Evolutionary conservation across 305 asterid genomes (phyloP), one percentile per base, ranked within the genome.

Genomic region (Ilex paraguariensis): DNA sequence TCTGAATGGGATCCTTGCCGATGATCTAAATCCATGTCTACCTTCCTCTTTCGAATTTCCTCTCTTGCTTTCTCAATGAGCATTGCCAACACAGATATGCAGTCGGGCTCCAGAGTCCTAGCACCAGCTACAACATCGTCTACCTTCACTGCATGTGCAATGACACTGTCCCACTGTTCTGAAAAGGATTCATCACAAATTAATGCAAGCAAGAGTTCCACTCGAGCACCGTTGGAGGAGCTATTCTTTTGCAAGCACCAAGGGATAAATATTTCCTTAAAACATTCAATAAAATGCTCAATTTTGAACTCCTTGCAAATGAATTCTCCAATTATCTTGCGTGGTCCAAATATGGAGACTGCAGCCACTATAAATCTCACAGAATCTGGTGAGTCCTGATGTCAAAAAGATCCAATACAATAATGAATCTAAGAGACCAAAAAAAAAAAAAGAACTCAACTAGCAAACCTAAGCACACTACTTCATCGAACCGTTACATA

Each of bases 191-290:
- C 90, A 45, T 76, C 83, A 73, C 77, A 91, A 69, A 94, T 86
- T 63, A 94, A 77, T 31, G 90, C 85, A 14, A 91, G 96, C 87
- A 94, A 78, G 70, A 94, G 84, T 79, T 94, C 99, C 70, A 90
- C 68, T 68, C 91, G 75, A 67, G 79, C 72, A 66, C 81, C 64
- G 60, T 74, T 75, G 42, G 91, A 75, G 70, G 79, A 61, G 59
- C 77, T 70, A 63, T 62, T 70, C 45, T 62, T 63, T 60, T 77
- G 76, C 73, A 94, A 82, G 86, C 97, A 94, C 95, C 88, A 87
- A 36, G 98, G 98, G 54, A 91, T 66, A 61, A 88, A 79, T 61
- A 68, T 58, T 54, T 84, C 88, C 59, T 66, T 79, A 77, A 84
- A 94, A 44, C 81, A 81, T 64, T 71, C 73, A 72, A 94, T 60